A percentile compares a stretch with the other conserved stretches of the same genome.
phyloP scores from a whole-genome alignment of 2,329 filamentous ascomycete species.

The Fusarium euwallaceae region DNA sequence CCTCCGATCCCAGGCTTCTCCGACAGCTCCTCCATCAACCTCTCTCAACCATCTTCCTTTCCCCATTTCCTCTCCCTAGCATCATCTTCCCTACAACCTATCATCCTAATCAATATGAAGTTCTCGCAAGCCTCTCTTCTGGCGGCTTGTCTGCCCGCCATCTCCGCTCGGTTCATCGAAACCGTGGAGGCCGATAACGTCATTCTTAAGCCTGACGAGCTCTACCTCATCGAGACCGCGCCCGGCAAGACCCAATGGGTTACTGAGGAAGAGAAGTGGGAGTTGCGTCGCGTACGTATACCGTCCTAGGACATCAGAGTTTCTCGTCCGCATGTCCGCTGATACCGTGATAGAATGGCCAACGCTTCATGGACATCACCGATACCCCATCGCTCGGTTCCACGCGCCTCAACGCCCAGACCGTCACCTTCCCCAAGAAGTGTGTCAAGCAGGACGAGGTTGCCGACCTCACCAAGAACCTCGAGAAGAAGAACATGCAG shows the following conservation, averaged over 20 bases:
- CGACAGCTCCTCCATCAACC: constrained; percentile 25
- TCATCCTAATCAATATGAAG: constrained; percentile 60
- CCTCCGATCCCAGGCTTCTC: constrained; percentile 26
- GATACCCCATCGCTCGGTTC: constrained; percentile 72
- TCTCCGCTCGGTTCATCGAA: constrained; percentile 70
- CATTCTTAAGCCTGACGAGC: constrained; percentile 57
- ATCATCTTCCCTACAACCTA: not conserved
- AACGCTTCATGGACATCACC: constrained; percentile 96
- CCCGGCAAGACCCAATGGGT: constrained; percentile 88
- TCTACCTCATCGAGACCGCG: constrained; percentile 84
- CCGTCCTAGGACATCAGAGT: not conserved
- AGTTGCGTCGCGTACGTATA: constrained; percentile 78
- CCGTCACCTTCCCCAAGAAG: constrained; percentile 75
- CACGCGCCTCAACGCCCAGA: constrained; percentile 50
- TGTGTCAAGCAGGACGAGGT: constrained; percentile 75
- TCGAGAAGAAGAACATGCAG: constrained; percentile 83
- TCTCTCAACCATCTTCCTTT: constrained; percentile 21
- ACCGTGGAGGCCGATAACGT: constrained; percentile 64
- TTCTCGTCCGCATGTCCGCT: not conserved
- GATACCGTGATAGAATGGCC: constrained; percentile 73
- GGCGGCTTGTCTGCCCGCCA: constrained; percentile 66
- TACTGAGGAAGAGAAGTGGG: constrained; percentile 96
- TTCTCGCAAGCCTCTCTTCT: constrained; percentile 65
- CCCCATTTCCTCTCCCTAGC: constrained; percentile 9
- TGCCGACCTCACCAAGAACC: constrained; percentile 72